Percentiles rank a stretch among this genome's conserved stretches.
phyloP scores from a whole-genome alignment of 1,284 basidiomycete genomes.

The Coniferiporia sulphurascens region DNA sequence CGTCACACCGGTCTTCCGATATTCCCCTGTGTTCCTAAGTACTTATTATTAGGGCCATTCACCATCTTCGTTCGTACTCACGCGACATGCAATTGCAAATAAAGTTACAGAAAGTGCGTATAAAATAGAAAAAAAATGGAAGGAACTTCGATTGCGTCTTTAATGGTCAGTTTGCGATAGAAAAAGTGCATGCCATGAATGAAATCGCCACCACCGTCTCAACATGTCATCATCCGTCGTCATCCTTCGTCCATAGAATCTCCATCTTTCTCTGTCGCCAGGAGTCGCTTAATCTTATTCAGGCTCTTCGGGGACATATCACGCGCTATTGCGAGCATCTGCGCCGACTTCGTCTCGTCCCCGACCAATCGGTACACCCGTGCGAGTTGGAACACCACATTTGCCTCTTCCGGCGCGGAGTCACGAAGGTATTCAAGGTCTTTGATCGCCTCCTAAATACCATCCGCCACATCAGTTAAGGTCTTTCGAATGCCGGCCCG shows the following conservation, averaged over 20 bases:
- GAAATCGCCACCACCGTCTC: conserved; percentile 12
- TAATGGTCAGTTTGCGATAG: not conserved
- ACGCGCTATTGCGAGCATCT: conserved; percentile 80
- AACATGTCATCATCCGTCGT: conserved; percentile 14
- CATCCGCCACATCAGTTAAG: conserved; percentile 22
- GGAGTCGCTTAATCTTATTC: conserved; percentile 70
- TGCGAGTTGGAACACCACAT: conserved; percentile 92
- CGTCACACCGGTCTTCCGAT: not conserved
- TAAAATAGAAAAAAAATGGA: not conserved
- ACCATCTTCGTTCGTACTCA: not conserved
- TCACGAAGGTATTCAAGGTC: conserved; percentile 77
- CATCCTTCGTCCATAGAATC: conserved; percentile 74
- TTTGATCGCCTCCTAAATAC: conserved; percentile 63
- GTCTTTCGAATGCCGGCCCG: conserved; percentile 10
- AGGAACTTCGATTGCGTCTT: not conserved
- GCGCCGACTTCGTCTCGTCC: conserved; percentile 72
- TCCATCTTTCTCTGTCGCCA: conserved; percentile 66
- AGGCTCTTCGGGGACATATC: conserved; percentile 79
- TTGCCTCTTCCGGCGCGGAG: conserved; percentile 87
- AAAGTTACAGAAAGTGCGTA: not conserved
- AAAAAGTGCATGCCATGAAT: not conserved
- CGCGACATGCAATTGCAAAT: conserved; percentile 4
- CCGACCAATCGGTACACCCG: conserved; percentile 81
- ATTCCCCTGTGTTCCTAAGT: not conserved
- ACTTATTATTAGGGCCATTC: conserved; percentile 3